Conservation (phyloP, 2,329 filamentous ascomycete genomes). For the Cryphonectria nitschkei region DNA sequence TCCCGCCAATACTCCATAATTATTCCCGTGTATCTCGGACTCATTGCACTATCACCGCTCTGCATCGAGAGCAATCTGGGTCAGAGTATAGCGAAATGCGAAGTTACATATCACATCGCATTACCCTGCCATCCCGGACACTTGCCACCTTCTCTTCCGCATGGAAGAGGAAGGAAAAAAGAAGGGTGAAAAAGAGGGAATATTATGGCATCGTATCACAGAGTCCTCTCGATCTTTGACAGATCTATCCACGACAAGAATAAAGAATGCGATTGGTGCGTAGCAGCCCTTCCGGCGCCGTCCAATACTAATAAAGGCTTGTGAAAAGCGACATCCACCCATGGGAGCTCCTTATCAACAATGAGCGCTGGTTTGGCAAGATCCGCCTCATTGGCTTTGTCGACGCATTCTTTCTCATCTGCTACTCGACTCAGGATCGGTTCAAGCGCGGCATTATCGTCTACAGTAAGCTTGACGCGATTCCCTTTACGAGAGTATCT, state of each 20-base stretch:
- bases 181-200: too few relatives aligned
- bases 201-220: background rate
- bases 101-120: too few relatives aligned
- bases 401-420: constrained; percentile 2
- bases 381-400: constrained; percentile 3
- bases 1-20: too few relatives aligned
- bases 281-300: background rate
- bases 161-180: too few relatives aligned
- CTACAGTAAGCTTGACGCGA: background rate
- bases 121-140: too few relatives aligned
- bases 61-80: too few relatives aligned
- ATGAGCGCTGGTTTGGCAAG: constrained; percentile 3
- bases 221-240: constrained; percentile 1
- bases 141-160: too few relatives aligned
- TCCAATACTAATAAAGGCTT: background rate
- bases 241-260: constrained; percentile 5
- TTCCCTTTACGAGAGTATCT: background rate
- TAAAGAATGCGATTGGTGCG: background rate
- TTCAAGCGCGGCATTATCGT: constrained; percentile 1
- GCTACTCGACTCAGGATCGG: background rate
- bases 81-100: too few relatives aligned
- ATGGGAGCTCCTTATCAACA: background rate
- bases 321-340: background rate
- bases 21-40: too few relatives aligned
- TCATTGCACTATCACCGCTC: too few relatives aligned